A percentile compares a stretch with the other conserved stretches of the same genome.
Evolutionary conservation across 2,329 filamentous ascomycete species (phyloP).

Genomic region (Pochonia chlamydosporia): DNA sequence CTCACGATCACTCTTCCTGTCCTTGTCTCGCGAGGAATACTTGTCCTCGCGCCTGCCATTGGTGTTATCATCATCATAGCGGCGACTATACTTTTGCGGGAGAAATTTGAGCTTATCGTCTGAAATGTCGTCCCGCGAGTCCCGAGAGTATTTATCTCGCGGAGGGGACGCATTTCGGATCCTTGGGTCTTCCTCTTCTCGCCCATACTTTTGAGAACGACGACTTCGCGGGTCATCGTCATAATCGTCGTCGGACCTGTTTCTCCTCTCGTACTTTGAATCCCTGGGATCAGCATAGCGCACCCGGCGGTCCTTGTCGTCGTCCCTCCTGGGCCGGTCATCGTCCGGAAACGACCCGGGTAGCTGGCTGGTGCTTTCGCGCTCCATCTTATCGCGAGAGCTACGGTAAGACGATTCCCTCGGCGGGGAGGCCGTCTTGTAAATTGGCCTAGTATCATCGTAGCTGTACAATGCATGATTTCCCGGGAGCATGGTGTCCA

Average conservation of each 20-base stretch:
- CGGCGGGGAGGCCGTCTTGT: conserved; percentile 29
- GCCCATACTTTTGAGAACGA: conserved; percentile 1
- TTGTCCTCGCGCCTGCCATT: conserved; percentile 8
- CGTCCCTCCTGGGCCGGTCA: conserved; percentile 14
- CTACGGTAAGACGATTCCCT: conserved; percentile 29
- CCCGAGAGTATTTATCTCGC: conserved; percentile 13
- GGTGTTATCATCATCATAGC: conserved; percentile 20
- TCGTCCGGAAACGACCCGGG: conserved; percentile 30
- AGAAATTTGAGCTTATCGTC: conserved; percentile 38
- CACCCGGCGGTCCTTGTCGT: conserved; percentile 14
- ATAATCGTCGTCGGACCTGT: conserved; percentile 8
- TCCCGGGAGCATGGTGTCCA: conserved; percentile 31
- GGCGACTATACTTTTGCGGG: conserved; percentile 41
- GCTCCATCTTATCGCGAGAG: conserved; percentile 25
- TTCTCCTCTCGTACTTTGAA: conserved; percentile 10
- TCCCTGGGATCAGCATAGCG: conserved; percentile 21
- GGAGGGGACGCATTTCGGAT: conserved; percentile 12
- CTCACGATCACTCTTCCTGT: conserved; percentile 20
- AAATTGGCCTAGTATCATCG: conserved; percentile 27
- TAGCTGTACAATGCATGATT: conserved; percentile 32
- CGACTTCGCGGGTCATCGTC: not conserved
- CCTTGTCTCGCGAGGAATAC: conserved; percentile 10
- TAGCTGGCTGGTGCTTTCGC: conserved; percentile 18
- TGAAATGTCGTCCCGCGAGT: conserved; percentile 16
- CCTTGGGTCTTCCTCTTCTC: conserved; percentile 13